Evolutionary conservation across 345 rosid genomes (phyloP).

Genomic region (Aquilaria malaccensis): DNA sequence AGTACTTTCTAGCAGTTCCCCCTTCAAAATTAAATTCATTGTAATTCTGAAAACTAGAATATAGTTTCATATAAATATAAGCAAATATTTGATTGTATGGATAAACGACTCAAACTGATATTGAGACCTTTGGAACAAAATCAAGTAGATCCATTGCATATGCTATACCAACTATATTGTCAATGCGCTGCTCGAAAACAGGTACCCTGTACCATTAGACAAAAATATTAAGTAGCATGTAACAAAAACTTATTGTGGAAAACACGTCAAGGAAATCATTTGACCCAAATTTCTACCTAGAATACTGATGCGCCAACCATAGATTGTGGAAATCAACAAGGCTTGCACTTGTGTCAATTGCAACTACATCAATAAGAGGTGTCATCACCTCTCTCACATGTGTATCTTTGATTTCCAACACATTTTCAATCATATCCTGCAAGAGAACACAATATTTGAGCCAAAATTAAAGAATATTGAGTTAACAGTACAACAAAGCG

Average conservation of each 20-base stretch:
- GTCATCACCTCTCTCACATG: conserved; percentile 99
- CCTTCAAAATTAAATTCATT: conserved; percentile 77
- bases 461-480: conserved; percentile 8
- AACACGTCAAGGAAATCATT: conserved; percentile 3
- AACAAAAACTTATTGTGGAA: conserved; percentile 5
- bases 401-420: conserved; percentile 94
- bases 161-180: conserved; percentile 93
- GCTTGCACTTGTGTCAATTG: conserved; percentile 76
- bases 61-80: conserved; percentile 24
- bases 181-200: conserved; percentile 98
- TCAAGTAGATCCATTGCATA: conserved; percentile 98
- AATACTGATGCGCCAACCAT: conserved; percentile 98
- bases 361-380: conserved; percentile 98
- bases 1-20: conserved; percentile 80
- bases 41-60: conserved; percentile 39
- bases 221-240: conserved; percentile 14
- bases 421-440: conserved; percentile 99
- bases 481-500: too few relatives aligned
- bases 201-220: conserved; percentile 62
- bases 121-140: conserved; percentile 76
- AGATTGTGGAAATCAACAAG: conserved; percentile 80
- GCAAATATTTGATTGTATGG: conserved; percentile 12
- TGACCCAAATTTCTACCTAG: conserved; percentile 43
- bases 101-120: conserved; percentile 15
- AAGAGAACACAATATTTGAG: conserved; percentile 15